phyloP scores from a whole-genome alignment of 176 grass and related monocot species.

The Tillandsia fasciculata region DNA sequence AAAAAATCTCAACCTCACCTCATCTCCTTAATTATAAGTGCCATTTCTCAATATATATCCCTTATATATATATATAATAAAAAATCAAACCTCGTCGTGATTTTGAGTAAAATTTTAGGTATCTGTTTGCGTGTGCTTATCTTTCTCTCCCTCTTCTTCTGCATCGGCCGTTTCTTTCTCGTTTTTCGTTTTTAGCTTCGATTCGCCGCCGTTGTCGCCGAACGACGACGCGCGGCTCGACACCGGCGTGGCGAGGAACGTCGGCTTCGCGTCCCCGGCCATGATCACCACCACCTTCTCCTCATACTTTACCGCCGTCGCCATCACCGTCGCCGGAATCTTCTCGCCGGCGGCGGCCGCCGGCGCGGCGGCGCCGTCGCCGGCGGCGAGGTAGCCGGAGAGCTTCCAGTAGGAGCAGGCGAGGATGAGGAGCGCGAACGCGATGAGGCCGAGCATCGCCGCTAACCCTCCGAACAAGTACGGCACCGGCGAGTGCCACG shows the following conservation, averaged over 20 bases:
- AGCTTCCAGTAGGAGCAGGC: conserved; percentile 97
- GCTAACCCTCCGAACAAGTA: conserved; percentile 91
- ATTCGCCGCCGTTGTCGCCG: conserved; percentile 27
- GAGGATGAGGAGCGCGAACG: conserved; percentile 84
- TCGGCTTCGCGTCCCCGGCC: conserved; percentile 87
- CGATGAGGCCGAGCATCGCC: conserved; percentile 86
- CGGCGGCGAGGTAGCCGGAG: conserved; percentile 54
- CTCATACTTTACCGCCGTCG: conserved; percentile 41
- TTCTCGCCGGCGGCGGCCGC: conserved; percentile 19
- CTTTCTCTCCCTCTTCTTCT: conserved; percentile 20
- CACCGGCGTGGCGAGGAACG: conserved; percentile 78
- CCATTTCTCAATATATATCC: no score
- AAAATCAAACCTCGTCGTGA: conserved; percentile 10
- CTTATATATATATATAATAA: no score
- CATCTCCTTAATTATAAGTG: no score
- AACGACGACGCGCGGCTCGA: conserved; percentile 77
- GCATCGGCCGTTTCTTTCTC: conserved; percentile 30
- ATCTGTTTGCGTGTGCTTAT: conserved; percentile 20
- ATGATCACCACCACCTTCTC: conserved; percentile 95
- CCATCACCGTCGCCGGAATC: conserved; percentile 17
- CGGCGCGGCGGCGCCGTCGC: conserved; percentile 10
- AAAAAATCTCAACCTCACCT: neutral
- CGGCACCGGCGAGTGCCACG: conserved; percentile 94
- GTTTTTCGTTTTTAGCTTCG: neutral
- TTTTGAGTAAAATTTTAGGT: conserved; percentile 10